These are phyloP conservation scores for Gracilaria domingensis DNA, from an alignment of 23 red algal genomes.

Conservation along the genomic window DNA sequence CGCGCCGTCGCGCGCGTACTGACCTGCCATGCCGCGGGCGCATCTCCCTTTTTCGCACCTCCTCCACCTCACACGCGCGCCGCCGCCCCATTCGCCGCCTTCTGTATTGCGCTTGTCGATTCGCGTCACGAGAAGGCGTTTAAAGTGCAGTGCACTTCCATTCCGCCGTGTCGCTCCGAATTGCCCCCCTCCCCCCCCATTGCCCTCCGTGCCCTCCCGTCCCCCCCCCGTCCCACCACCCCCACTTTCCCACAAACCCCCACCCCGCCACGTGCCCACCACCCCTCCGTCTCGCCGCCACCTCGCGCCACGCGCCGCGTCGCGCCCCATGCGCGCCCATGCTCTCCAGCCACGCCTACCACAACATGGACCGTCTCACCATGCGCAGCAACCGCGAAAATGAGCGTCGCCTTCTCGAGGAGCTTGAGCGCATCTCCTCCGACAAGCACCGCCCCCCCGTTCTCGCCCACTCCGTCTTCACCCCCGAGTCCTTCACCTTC, in stretches of 20 bases:
- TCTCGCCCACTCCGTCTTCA: not conserved
- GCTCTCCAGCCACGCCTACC: constrained; percentile 13
- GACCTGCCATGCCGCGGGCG: not conserved
- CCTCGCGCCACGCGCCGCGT: not conserved
- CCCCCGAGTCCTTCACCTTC: not conserved
- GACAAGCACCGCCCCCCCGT: constrained; percentile 1
- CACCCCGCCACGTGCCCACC: not conserved
- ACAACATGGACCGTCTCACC: constrained; percentile 24
- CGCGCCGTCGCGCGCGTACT: not conserved
- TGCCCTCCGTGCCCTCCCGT: not conserved
- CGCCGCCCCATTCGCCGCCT: not conserved
- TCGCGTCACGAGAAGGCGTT: not conserved
- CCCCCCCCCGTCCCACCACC: not conserved
- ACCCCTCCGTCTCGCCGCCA: too few species aligned
- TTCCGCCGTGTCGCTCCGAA: not conserved
- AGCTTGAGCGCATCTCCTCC: constrained; percentile 30
- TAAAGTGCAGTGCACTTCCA: constrained; percentile 12
- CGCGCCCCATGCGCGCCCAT: not conserved
- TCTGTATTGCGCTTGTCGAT: not conserved
- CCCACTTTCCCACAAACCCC: not conserved
- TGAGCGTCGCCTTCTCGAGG: constrained; percentile 25
- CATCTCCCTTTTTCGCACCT: not conserved
- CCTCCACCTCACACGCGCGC: not conserved
- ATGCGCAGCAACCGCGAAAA: constrained; percentile 17
- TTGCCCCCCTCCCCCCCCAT: not conserved